Conservation (phyloP, 2,329 filamentous ascomycete species). For the Fusarium sp. region DNA sequence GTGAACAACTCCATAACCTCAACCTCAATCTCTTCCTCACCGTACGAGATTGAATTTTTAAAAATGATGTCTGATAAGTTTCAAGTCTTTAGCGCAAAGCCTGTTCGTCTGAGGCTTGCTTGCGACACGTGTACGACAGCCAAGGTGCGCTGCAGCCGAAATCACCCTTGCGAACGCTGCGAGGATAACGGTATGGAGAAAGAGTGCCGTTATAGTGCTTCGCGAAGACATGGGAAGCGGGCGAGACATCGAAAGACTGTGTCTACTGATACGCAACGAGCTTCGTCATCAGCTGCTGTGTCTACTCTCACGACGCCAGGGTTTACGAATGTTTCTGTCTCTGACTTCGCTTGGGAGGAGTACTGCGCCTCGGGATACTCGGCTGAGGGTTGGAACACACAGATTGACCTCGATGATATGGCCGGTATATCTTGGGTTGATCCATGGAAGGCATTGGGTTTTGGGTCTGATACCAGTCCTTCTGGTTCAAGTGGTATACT, state of each 20-base stretch:
- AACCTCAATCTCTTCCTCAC: neutral
- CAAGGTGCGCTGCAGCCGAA: conserved; percentile 34
- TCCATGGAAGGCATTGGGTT: conserved; percentile 1
- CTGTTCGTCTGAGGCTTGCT: conserved; percentile 28
- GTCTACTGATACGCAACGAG: neutral
- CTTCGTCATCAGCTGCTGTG: neutral
- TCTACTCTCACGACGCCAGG: neutral
- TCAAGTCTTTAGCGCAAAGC: conserved; percentile 10
- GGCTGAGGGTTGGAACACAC: conserved; percentile 10
- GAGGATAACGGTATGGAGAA: conserved; percentile 22
- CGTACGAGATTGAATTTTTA: neutral
- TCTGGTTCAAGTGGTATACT: conserved; percentile 6
- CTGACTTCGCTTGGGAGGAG: conserved; percentile 10
- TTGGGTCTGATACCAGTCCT: conserved; percentile 7
- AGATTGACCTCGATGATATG: conserved; percentile 17
- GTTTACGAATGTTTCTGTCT: neutral
- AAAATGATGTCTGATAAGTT: conserved; percentile 16
- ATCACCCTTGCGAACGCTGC: conserved; percentile 33
- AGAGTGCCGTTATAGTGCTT: conserved; percentile 28
- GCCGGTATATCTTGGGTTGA: conserved; percentile 17
- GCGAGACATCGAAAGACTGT: conserved; percentile 18
- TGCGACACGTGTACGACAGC: conserved; percentile 35
- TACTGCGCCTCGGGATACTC: neutral
- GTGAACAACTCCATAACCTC: neutral
- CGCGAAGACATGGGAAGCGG: conserved; percentile 20